Conservation (phyloP, 1,139 yeast genomes). For the Saccharomycopsis hybrid region DNA sequence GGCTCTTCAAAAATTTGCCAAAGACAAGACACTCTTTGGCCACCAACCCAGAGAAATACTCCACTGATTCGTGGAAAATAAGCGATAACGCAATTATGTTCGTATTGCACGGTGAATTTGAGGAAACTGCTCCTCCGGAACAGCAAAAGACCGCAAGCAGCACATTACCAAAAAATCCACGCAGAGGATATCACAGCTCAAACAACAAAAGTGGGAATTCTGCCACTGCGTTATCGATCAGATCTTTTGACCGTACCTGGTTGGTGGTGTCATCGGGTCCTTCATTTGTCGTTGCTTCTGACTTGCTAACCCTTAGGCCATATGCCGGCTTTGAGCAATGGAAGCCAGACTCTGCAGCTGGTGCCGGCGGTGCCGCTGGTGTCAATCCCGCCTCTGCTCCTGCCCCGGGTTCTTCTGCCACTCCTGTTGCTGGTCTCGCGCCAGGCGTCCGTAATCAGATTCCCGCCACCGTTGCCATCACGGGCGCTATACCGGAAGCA, state of each 20-base stretch:
- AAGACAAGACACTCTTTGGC: conserved; percentile 64
- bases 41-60: conserved; percentile 55
- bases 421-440: too few species aligned
- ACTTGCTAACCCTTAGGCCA: conserved; percentile 63
- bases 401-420: too few species aligned
- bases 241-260: conserved; percentile 82
- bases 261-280: conserved; percentile 68
- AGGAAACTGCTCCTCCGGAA: conserved; percentile 55
- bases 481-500: conserved; percentile 21
- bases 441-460: too few species aligned
- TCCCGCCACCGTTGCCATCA: conserved; percentile 11
- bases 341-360: conserved; percentile 12
- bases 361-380: too few species aligned
- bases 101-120: conserved; percentile 77
- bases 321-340: conserved; percentile 47
- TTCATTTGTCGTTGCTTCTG: conserved; percentile 77
- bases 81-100: conserved; percentile 74
- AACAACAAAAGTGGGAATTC: conserved; percentile 25
- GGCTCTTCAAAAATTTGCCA: conserved; percentile 63
- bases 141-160: conserved; percentile 20
- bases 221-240: conserved; percentile 43
- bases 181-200: conserved; percentile 19
- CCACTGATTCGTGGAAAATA: conserved; percentile 73
- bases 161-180: conserved; percentile 18
- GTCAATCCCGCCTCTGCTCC: conserved; percentile 22